These are phyloP conservation scores for Mucuna pruriens DNA, from an alignment of 306 rosid genomes.

Conservation along the genomic window DNA sequence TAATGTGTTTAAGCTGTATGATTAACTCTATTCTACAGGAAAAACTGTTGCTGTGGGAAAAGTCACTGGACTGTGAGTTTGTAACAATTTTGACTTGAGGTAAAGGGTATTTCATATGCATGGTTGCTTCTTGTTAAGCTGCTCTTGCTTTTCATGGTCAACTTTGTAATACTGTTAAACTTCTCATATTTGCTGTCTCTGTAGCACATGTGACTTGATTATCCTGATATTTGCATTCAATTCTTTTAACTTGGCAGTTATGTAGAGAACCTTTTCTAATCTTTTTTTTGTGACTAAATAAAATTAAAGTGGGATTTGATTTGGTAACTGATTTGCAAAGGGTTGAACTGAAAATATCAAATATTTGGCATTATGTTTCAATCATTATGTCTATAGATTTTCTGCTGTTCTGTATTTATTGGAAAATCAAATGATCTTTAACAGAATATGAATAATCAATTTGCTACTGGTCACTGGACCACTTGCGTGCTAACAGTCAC, in stretches of 20 bases:
- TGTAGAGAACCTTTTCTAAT: neutral
- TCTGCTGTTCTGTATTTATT: slow-evolving; percentile 10
- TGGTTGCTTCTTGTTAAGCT: slow-evolving; percentile 23
- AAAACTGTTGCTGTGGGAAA: slow-evolving; percentile 96
- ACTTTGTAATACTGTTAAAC: neutral
- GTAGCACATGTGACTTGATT: neutral
- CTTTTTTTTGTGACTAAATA: neutral
- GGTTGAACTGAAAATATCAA: neutral
- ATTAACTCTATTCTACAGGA: slow-evolving; percentile 53
- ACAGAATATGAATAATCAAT: neutral
- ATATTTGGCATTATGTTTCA: neutral
- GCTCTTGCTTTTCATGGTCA: neutral
- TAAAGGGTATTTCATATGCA: slow-evolving; percentile 36
- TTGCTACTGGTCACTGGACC: neutral
- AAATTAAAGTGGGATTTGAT: neutral
- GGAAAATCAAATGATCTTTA: neutral
- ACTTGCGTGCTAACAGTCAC: neutral
- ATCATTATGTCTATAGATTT: neutral
- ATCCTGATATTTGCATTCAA: neutral
- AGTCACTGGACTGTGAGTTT: slow-evolving; percentile 65
- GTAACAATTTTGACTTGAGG: slow-evolving; percentile 78
- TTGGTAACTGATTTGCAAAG: neutral
- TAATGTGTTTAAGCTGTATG: slow-evolving; percentile 15
- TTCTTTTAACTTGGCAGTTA: slow-evolving; percentile 3
- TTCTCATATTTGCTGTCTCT: neutral